Conservation (phyloP, 768 basidiomycete species). For the Boletus insuetus region DNA sequence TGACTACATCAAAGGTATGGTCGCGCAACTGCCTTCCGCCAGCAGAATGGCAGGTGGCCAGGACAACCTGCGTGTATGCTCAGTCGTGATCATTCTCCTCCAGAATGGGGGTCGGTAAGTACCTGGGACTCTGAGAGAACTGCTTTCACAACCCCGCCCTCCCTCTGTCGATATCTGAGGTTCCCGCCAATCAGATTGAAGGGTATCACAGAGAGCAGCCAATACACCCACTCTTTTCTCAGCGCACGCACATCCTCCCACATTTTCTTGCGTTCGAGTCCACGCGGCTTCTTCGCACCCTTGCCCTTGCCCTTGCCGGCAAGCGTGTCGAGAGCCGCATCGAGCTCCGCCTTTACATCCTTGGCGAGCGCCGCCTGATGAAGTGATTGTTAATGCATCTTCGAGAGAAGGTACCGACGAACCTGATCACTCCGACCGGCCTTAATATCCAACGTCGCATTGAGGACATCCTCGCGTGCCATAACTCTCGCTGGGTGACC, state of each 20-base stretch:
- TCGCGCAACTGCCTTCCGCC: constrained; percentile 80
- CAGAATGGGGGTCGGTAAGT: neutral
- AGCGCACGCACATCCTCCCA: constrained; percentile 87
- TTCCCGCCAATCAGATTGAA: neutral
- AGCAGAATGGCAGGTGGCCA: constrained; percentile 93
- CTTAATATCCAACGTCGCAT: constrained; percentile 71
- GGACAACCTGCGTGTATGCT: constrained; percentile 55
- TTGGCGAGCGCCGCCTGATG: constrained; percentile 73
- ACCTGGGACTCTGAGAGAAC: constrained; percentile 82
- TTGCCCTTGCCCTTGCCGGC: constrained; percentile 72
- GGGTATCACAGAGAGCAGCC: neutral
- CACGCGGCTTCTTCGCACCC: constrained; percentile 69
- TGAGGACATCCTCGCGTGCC: constrained; percentile 60
- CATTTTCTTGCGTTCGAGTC: constrained; percentile 73
- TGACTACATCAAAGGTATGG: constrained; percentile 83
- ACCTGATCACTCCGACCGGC: constrained; percentile 73
- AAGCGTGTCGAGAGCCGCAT: constrained; percentile 60
- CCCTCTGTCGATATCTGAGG: constrained; percentile 80
- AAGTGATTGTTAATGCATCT: neutral
- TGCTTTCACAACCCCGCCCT: constrained; percentile 77
- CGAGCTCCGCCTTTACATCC: constrained; percentile 87
- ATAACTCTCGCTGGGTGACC: constrained; percentile 96
- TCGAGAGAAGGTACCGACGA: neutral
- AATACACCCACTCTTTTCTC: constrained; percentile 74
- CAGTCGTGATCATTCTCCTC: neutral